Conservation (phyloP, 1,284 basidiomycete species). For the Trametes sp. region DNA sequence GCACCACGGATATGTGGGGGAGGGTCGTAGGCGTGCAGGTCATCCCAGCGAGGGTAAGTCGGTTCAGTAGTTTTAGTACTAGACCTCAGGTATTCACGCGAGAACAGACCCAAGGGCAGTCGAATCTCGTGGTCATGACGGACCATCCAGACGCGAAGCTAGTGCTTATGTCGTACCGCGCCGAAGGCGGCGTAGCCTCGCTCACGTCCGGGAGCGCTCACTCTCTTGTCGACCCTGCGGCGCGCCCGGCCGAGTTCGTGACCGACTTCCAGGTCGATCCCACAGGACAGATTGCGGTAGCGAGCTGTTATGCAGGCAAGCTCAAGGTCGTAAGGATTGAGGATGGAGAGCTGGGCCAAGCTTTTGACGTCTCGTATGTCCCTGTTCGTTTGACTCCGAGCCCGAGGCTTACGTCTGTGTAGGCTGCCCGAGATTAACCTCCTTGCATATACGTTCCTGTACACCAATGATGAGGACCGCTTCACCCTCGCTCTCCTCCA, state of each 20-base stretch:
- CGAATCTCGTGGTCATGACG: conserved; percentile 67
- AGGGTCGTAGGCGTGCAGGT: conserved; percentile 62
- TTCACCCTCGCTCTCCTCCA: conserved; percentile 74
- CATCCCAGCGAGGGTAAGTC: conserved; percentile 59
- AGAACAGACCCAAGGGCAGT: conserved; percentile 51
- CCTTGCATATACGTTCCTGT: conserved; percentile 73
- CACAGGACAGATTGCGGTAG: conserved; percentile 64
- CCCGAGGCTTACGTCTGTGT: conserved; percentile 1
- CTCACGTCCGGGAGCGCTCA: conserved; percentile 53
- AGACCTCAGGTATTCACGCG: conserved; percentile 10
- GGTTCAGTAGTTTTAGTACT: conserved; percentile 33
- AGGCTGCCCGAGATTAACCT: conserved; percentile 83
- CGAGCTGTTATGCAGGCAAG: conserved; percentile 71
- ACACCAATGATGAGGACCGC: conserved; percentile 46
- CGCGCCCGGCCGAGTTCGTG: conserved; percentile 70
- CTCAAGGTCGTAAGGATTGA: conserved; percentile 67
- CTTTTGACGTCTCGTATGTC: conserved; percentile 72
- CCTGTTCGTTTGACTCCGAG: background rate
- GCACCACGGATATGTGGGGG: conserved; percentile 69
- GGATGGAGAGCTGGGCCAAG: conserved; percentile 56
- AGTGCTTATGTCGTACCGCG: conserved; percentile 61
- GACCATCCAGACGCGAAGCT: conserved; percentile 79
- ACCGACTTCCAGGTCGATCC: conserved; percentile 69
- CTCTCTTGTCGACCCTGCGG: conserved; percentile 60
- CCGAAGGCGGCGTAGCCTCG: conserved; percentile 44